phyloP scores from a whole-genome alignment of 2,329 filamentous ascomycete genomes.

The Diaporthe citrichinensis region DNA sequence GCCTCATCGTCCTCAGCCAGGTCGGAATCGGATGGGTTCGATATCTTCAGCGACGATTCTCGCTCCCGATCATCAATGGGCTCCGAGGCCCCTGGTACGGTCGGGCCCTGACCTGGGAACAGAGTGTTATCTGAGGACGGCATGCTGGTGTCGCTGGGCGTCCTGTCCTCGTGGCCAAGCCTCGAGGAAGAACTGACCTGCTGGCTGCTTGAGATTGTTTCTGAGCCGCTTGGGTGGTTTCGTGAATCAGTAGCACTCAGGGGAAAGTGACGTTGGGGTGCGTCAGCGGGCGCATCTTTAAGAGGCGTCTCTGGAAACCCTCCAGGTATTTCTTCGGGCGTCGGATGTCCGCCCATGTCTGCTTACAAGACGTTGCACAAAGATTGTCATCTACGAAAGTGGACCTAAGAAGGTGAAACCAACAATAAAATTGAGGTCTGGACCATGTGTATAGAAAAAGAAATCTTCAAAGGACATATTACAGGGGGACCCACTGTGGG shows the following conservation, averaged over 20 bases:
- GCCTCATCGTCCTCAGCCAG: background rate
- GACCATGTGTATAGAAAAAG: background rate
- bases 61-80: background rate
- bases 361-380: background rate
- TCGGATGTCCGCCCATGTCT: slow-evolving; percentile 11
- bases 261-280: background rate
- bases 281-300: background rate
- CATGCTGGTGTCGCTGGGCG: slow-evolving; percentile 7
- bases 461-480: background rate
- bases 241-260: background rate
- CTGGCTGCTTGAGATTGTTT: background rate
- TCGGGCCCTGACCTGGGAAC: background rate
- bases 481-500: background rate
- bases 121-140: slow-evolving; percentile 18
- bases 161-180: background rate
- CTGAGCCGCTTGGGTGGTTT: background rate
- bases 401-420: background rate
- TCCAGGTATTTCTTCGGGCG: slow-evolving; percentile 19
- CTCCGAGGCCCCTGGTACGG: background rate
- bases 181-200: slow-evolving; percentile 1
- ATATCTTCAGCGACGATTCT: background rate
- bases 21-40: slow-evolving; percentile 23
- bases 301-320: slow-evolving; percentile 31
- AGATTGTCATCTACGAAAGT: background rate
- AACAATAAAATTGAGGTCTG: background rate